Base-by-base conservation (phyloP, 2,329 filamentous ascomycete genomes). In the Nectriaceae sp. region DNA sequence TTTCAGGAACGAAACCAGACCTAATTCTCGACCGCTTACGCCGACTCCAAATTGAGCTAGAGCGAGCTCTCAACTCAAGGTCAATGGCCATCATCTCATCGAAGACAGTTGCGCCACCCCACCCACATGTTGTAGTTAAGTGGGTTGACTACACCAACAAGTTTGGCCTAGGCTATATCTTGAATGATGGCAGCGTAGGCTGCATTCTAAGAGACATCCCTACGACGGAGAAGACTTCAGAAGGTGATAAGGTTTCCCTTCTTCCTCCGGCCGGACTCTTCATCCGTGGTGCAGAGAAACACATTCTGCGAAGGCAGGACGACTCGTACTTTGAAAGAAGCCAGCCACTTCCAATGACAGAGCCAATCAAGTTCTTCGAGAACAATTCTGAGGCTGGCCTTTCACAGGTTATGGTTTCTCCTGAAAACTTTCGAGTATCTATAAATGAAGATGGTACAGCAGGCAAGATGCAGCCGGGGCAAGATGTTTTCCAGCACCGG, bases 81-180 rank as follows among this genome's bases (percentile, higher is more conserved):
- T 76, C 82, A 1, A 84, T 83, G 76, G 83, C 83, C 18, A 74
- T 84, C 45, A 72, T 84, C 41, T 78, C 76, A 0, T 73, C 79
- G 10, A 79, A 82, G 69, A 72, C 78, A 49, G 69, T 76, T 53
- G 67, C 77, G 46, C 72, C 79, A 64, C 63, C 84, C 52, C 68
- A 86, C 64, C 78, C 87, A 63, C 71, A 84, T 63, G 80, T 87
- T 38, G 83, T 87, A 11, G 81, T 87, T 11, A 90, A 92, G 64
- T 94, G 89, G 89, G 89, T 94, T 5, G 89, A 94, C 65, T 94
- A 94, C 67, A 90, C 88, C 50, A 90, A 91, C 69, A 91, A 91
- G 65, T 90, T 91, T 65, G 89, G 89, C 11, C 78, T 94, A 15
- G 89, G 89, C 29, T 94, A 93, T 62, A 90, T 93, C 49, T 74